Evolutionary conservation across 768 basidiomycete genomes (phyloP), one percentile per base, ranked within the genome.

Genomic region (Tremella yokohamensis): DNA sequence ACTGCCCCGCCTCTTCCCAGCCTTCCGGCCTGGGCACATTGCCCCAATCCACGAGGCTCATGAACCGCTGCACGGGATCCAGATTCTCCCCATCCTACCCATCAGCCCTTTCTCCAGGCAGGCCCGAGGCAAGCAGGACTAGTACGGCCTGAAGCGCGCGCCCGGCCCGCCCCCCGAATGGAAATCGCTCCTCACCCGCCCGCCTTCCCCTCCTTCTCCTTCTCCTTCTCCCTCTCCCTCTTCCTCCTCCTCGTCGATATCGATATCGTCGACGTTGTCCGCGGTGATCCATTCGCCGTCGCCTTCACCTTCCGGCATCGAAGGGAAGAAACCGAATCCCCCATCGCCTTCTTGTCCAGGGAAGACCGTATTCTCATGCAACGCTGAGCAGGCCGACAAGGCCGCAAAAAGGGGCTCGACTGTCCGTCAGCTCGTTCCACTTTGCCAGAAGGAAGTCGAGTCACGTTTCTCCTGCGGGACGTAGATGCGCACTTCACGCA

Each of bases 401-500:
- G 72, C 72, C 20, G 45, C 20, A 52, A 73, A 73, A 11, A 73
- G 62, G 12, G 58, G 51, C 67, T 68, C 60, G 29, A 73, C 72
- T 73, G 51, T 19, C n/a, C 15, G 42, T 42, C 16, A 44, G n/a
- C 18, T 34, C 29, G 6, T 6, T 11, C 29, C 29, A 34, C n/a
- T n/a, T n/a, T n/a, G n/a, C n/a, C n/a, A n/a, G n/a, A n/a, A n/a
- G n/a, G n/a, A n/a, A n/a, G n/a, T n/a, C n/a, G 16, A 66, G 66
- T 54, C 37, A 73, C 72, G 49, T 62, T 70, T 70, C 1, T 52
- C 54, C 24, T 66, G 61, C 8, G 37, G 22, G 8, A 93, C 88
- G 13, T 85, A 79, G 67, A 99, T 86, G 65, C 76, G 83, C 54
- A 99, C 80, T 70, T 97, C 94, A 53, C 88, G 82, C 84, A 93